phyloP scores from a whole-genome alignment of 805 yeast genomes.

The Candida xiaguanensis region DNA sequence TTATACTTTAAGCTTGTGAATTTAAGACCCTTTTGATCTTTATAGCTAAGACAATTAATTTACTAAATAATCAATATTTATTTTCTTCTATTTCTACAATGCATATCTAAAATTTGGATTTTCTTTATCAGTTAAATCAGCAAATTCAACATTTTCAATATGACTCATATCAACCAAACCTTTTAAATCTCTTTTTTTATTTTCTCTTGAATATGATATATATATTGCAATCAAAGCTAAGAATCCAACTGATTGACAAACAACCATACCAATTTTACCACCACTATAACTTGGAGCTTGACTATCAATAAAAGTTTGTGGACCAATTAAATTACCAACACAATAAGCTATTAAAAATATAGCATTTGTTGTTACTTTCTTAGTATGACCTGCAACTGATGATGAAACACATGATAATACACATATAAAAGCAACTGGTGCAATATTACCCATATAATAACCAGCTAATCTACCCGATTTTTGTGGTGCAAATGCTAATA shows the following conservation, averaged over 20 bases:
- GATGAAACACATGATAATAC: slow-evolving; percentile 37
- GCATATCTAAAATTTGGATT: slow-evolving; percentile 51
- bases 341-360: slow-evolving; percentile 45
- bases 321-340: slow-evolving; percentile 54
- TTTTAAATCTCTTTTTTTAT: slow-evolving; percentile 32
- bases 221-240: slow-evolving; percentile 20
- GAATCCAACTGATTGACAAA: slow-evolving; percentile 24
- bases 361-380: slow-evolving; percentile 47
- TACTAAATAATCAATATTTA: too few species aligned
- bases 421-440: slow-evolving; percentile 26
- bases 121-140: slow-evolving; percentile 52
- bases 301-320: slow-evolving; percentile 42
- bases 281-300: slow-evolving; percentile 44
- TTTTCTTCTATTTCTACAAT: not conserved
- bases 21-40: too few species aligned
- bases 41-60: not conserved
- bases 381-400: slow-evolving; percentile 56
- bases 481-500: slow-evolving; percentile 41
- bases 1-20: too few species aligned
- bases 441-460: slow-evolving; percentile 30
- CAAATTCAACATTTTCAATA: slow-evolving; percentile 42
- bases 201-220: slow-evolving; percentile 29
- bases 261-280: slow-evolving; percentile 41
- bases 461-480: slow-evolving; percentile 20
- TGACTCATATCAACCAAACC: slow-evolving; percentile 18